Evolutionary conservation across 495 filamentous ascomycete genomes (phyloP).

Genomic region (Tuber aestivum): DNA sequence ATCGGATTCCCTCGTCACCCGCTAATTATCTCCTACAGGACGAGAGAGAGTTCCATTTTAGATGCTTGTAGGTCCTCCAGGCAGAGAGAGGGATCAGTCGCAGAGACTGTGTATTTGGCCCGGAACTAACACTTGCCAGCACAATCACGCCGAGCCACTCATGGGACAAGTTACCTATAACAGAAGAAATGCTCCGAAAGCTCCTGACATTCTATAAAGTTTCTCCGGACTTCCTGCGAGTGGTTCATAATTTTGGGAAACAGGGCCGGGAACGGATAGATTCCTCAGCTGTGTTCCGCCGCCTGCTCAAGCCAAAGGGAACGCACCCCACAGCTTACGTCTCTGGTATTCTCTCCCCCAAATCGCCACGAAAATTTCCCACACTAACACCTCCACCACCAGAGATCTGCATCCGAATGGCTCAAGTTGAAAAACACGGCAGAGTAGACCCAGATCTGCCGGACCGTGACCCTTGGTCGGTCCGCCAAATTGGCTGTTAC

Average conservation of each 20-base stretch:
- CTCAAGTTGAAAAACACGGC: conserved; percentile 8
- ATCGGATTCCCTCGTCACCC: not conserved
- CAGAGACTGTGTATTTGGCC: not conserved
- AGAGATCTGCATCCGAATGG: conserved; percentile 15
- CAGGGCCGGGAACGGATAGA: not conserved
- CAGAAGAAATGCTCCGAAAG: conserved; percentile 20
- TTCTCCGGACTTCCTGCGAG: conserved; percentile 11
- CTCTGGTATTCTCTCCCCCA: not conserved
- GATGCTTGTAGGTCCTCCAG: conserved; percentile 10
- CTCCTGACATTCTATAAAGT: conserved; percentile 13
- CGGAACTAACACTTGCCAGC: not conserved
- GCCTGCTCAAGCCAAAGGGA: not conserved
- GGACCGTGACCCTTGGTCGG: conserved; percentile 12
- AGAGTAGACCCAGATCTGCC: not conserved
- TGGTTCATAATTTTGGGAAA: conserved; percentile 11
- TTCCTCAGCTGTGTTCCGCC: conserved; percentile 8
- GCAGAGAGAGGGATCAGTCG: not conserved
- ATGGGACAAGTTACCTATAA: conserved; percentile 10
- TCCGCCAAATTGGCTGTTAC: conserved; percentile 17
- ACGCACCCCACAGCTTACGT: not conserved
- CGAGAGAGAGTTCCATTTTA: conserved; percentile 7
- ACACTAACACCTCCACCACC: not conserved
- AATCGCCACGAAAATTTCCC: not conserved
- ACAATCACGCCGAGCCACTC: conserved; percentile 7
- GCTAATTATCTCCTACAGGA: conserved; percentile 9